Percentiles rank a stretch among this genome's conserved stretches.
These are phyloP conservation scores for Colletotrichum sp. DNA, from an alignment of 2,329 filamentous ascomycete species.

Conservation along the genomic window DNA sequence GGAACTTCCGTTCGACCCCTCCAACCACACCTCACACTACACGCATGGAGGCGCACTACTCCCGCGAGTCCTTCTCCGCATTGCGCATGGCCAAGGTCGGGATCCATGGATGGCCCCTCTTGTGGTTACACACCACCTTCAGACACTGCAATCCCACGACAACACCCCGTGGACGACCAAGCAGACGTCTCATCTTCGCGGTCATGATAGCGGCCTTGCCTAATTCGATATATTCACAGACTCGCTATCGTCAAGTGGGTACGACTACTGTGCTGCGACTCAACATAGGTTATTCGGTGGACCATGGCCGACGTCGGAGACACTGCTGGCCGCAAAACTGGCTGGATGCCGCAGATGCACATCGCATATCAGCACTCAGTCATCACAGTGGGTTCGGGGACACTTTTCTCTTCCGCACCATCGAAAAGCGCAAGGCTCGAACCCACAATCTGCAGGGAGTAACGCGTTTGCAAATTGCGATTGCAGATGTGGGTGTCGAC, in stretches of 20 bases:
- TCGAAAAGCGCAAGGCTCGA: background rate
- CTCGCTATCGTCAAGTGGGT: background rate
- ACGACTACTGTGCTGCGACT: background rate
- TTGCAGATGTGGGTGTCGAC: conserved; percentile 9
- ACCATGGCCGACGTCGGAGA: conserved; percentile 12
- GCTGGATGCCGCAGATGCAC: background rate
- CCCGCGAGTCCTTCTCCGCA: background rate
- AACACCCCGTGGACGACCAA: background rate
- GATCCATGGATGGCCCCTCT: background rate
- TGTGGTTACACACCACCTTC: background rate
- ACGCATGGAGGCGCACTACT: background rate
- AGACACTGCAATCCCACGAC: background rate
- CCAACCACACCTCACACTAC: conserved; percentile 1
- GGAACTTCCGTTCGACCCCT: conserved; percentile 16
- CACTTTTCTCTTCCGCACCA: background rate
- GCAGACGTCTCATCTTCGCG: background rate
- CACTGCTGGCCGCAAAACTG: background rate
- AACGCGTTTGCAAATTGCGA: conserved; percentile 1
- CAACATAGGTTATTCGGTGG: conserved; percentile 12
- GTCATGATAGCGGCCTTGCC: background rate
- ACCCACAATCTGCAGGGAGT: background rate
- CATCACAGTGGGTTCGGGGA: background rate
- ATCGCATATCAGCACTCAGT: background rate
- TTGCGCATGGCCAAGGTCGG: background rate
- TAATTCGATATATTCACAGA: background rate